These are phyloP conservation scores for Calendula officinalis DNA, from an alignment of 129 eudicot species.

Conservation along the genomic window DNA sequence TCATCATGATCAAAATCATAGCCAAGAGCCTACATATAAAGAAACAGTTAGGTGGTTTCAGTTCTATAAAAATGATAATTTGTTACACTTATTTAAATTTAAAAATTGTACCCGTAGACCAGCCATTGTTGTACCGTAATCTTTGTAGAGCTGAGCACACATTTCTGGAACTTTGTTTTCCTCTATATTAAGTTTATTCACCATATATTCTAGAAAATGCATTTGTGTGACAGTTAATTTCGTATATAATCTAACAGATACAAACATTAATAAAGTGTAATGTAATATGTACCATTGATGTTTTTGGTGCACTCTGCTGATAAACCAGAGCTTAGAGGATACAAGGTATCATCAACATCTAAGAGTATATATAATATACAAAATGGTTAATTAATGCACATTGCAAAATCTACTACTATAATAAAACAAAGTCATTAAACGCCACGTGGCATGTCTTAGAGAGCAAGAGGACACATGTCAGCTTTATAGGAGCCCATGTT, in stretches of 20 bases:
- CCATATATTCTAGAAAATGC: constrained; percentile 65
- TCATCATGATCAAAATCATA: constrained; percentile 77
- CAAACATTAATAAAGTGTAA: background rate
- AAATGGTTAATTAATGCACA: background rate
- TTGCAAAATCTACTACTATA: background rate
- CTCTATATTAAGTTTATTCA: constrained; percentile 62
- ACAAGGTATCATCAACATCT: constrained; percentile 99
- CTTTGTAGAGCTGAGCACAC: constrained; percentile 69
- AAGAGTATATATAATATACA: constrained; percentile 6
- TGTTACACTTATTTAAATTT: constrained; percentile 21
- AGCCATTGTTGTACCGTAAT: constrained; percentile 93
- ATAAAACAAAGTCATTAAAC: no score
- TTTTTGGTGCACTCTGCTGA: constrained; percentile 65
- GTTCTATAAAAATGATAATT: background rate
- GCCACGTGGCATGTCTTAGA: no score
- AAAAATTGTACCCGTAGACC: constrained; percentile 31
- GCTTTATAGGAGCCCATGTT: no score
- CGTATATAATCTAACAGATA: background rate
- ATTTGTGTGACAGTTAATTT: background rate
- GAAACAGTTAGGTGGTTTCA: background rate
- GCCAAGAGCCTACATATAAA: constrained; percentile 26
- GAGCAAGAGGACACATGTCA: no score
- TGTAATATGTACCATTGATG: constrained; percentile 54
- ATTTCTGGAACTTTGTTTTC: constrained; percentile 56
- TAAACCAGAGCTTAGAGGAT: constrained; percentile 78